Base-by-base conservation (phyloP, 1,284 basidiomycete species). In the Papiliotrema flavescens region DNA sequence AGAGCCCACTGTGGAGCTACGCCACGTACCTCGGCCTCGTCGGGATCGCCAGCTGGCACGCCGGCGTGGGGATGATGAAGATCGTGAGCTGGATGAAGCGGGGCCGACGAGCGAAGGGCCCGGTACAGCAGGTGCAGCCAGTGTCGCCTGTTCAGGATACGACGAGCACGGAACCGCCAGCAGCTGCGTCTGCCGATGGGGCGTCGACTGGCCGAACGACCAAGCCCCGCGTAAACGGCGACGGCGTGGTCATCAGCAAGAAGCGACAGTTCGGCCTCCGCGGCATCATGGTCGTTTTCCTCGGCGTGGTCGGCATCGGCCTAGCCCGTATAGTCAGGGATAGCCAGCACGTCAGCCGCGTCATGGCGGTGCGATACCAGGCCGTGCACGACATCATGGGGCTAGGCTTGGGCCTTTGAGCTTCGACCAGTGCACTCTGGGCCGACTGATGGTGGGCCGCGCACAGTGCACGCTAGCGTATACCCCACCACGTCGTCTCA, bases 11-110 rank as follows among this genome's bases (percentile, higher is more conserved):
- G 13, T 60, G 57, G 56, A 66, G 56, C 52, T 54, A 26, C 47
- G 47, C 56, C 46, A 56, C 56, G 7, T 72, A 71, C 49, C 53
- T 67, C 2, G 45, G 42, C 0, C 53, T 75, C 22, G 55, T 66
- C 0, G 64, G 58, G 0, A 49, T 61, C 2, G 67, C 56, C 8
- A 46, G 56, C 13, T 69, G 57, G 55, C 73, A 75, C 47, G 59
- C 56, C 3, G 26, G 63, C 2, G 63, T 67, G 6, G 73, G 73
- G 0, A 45, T 60, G 15, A 68, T 68, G 65, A 71, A 71, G 56
- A 60, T 73, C 28, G 59, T 69, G 6, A 47, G 47, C 11, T 76
- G 71, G 71, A 40, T 66, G 2, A 61, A 53, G 47, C 43, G 64
- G n/a, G 39, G 42, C 8, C 37, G 56, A 24, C 34, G 42, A 20